These are phyloP conservation scores for Crucihimalaya himalaica DNA, from an alignment of 345 rosid genomes.

Conservation along the genomic window DNA sequence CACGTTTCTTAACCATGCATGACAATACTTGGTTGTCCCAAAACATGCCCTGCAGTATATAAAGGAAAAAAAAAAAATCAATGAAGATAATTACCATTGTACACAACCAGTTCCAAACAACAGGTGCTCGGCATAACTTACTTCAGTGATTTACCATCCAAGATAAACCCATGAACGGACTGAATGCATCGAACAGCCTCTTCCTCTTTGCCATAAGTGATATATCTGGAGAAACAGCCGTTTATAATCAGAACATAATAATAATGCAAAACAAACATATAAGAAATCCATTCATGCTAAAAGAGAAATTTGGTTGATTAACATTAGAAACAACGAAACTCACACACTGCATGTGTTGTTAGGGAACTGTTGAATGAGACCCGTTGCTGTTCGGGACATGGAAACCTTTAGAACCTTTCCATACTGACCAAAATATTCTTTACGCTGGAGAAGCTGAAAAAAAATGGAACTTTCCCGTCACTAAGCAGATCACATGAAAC, in stretches of 20 bases:
- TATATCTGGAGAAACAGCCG: constrained; percentile 52
- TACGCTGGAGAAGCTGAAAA: constrained; percentile 74
- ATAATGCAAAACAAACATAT: constrained; percentile 6
- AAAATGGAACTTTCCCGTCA: background rate
- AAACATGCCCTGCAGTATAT: constrained; percentile 75
- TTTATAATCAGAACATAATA: background rate
- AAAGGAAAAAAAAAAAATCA: background rate
- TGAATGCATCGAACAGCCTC: constrained; percentile 94
- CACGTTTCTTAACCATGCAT: constrained; percentile 95
- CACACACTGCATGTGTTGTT: constrained; percentile 94
- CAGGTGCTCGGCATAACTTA: constrained; percentile 26
- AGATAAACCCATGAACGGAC: constrained; percentile 82
- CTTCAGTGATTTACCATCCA: constrained; percentile 82
- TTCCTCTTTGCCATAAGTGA: constrained; percentile 78
- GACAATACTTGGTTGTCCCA: constrained; percentile 96
- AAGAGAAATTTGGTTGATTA: constrained; percentile 1
- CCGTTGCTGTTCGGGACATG: constrained; percentile 88
- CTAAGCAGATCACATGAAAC: background rate
- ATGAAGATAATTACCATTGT: background rate
- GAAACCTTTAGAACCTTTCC: constrained; percentile 94
- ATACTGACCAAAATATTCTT: constrained; percentile 86
- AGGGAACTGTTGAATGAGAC: constrained; percentile 80
- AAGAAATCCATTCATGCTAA: background rate
- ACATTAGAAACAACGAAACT: constrained; percentile 36
- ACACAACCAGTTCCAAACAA: background rate